phyloP scores from a whole-genome alignment of 768 basidiomycete genomes.

The Nidularia pulvinata region DNA sequence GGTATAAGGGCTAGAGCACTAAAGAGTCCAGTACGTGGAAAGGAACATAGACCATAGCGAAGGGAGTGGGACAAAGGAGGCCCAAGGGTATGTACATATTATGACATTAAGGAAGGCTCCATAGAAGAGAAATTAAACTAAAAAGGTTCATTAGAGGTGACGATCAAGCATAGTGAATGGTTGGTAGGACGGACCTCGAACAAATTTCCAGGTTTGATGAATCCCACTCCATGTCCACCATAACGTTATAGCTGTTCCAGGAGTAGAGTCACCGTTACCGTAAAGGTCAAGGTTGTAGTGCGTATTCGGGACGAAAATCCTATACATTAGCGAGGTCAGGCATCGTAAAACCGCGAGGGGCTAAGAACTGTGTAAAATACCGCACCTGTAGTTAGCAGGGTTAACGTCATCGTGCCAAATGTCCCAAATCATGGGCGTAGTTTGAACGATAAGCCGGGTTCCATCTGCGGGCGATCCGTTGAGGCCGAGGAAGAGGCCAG shows the following conservation, averaged over 20 bases:
- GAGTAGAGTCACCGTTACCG: constrained; percentile 37
- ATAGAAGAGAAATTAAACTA: background rate
- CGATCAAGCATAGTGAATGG: too few relatives aligned
- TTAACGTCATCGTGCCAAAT: constrained; percentile 45
- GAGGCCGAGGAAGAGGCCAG: constrained; percentile 38
- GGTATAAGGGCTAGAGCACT: too few relatives aligned
- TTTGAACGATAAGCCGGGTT: constrained; percentile 30
- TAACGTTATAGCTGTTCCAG: constrained; percentile 42
- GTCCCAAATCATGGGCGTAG: constrained; percentile 42
- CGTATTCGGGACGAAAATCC: constrained; percentile 46
- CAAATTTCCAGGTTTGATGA: constrained; percentile 56
- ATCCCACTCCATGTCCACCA: constrained; percentile 48
- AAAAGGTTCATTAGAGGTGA: too few relatives aligned
- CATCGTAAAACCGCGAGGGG: background rate
- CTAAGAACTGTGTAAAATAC: background rate
- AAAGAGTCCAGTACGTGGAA: too few relatives aligned
- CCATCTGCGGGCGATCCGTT: constrained; percentile 39
- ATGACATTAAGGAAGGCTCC: background rate
- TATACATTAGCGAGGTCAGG: constrained; percentile 10
- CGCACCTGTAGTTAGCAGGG: constrained; percentile 39
- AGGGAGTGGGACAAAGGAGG: too few relatives aligned
- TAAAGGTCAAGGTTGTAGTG: constrained; percentile 45
- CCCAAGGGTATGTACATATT: too few relatives aligned
- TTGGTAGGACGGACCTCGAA: constrained; percentile 14
- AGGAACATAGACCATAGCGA: too few relatives aligned